Percentiles rank a stretch among this genome's conserved stretches.
Conservation (phyloP, 1,284 basidiomycete species). For the Malassezia caprae region DNA sequence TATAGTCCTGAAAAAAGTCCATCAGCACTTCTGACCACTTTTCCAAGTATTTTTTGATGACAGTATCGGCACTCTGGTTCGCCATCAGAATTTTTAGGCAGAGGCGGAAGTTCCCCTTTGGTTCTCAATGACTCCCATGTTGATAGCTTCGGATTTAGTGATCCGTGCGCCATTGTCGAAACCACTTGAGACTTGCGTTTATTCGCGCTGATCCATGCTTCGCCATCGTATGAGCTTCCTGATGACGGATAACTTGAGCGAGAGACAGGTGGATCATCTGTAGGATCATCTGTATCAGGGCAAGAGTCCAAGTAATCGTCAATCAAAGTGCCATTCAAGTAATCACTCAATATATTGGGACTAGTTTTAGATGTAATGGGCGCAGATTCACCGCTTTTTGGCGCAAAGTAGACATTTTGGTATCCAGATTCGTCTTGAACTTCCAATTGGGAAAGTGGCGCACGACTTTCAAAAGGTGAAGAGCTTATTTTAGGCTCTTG, state of each 20-base stretch:
- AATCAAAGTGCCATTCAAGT: neutral
- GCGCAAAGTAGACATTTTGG: neutral
- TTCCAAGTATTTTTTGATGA: neutral
- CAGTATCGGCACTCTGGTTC: constrained; percentile 2
- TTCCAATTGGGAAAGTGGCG: neutral
- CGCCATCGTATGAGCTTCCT: neutral
- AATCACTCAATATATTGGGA: neutral
- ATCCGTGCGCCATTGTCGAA: neutral
- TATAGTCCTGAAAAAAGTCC: constrained; percentile 4
- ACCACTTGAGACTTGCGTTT: neutral
- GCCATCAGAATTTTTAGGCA: neutral
- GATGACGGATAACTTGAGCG: neutral
- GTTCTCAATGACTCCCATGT: neutral
- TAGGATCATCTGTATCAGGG: neutral
- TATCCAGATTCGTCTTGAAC: neutral
- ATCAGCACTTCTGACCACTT: constrained; percentile 1
- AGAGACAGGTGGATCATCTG: neutral
- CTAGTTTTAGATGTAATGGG: neutral
- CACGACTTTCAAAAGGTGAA: neutral
- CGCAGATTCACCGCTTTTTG: neutral
- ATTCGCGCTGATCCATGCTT: neutral
- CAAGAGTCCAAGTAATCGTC: neutral
- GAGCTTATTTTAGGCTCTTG: neutral
- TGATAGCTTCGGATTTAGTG: neutral
- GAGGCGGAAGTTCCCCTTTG: neutral